Conservation (phyloP, 345 rosid species). For the Eucalyptus curtisii region DNA sequence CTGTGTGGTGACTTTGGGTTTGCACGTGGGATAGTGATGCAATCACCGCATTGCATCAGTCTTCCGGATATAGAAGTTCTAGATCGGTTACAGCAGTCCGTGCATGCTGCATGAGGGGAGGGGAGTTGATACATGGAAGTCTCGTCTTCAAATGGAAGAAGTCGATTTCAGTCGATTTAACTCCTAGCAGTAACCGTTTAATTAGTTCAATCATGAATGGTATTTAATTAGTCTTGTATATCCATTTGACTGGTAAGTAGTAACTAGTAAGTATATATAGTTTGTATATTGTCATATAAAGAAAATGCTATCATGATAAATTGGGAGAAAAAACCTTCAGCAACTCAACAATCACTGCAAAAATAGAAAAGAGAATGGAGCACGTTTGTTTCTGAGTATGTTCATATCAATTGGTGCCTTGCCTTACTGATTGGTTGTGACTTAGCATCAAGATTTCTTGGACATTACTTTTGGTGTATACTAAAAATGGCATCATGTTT, state of each 20-base stretch:
- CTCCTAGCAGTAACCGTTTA: not conserved
- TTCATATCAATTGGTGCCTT: not conserved
- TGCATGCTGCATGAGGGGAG: not conserved
- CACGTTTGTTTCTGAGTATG: not conserved
- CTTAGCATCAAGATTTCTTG: not conserved
- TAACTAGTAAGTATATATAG: not conserved
- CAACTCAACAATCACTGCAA: not conserved
- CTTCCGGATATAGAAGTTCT: not conserved
- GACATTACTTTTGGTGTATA: not conserved
- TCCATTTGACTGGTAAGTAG: not conserved
- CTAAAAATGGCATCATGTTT: not conserved
- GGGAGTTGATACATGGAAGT: not conserved
- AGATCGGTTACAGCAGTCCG: not conserved
- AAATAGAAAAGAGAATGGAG: not conserved
- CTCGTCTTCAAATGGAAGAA: not conserved
- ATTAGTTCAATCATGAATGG: not conserved
- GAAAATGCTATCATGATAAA: not conserved
- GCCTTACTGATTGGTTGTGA: not conserved
- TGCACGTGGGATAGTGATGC: not conserved
- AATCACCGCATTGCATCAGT: not conserved
- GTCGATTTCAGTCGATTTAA: not conserved
- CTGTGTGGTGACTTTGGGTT: not conserved
- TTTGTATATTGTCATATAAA: not conserved
- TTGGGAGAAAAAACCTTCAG: not conserved
- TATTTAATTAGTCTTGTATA: not conserved